These are phyloP conservation scores for Globisporangium nagaii DNA, from an alignment of 352 stramenopile genomes.

Conservation along the genomic window DNA sequence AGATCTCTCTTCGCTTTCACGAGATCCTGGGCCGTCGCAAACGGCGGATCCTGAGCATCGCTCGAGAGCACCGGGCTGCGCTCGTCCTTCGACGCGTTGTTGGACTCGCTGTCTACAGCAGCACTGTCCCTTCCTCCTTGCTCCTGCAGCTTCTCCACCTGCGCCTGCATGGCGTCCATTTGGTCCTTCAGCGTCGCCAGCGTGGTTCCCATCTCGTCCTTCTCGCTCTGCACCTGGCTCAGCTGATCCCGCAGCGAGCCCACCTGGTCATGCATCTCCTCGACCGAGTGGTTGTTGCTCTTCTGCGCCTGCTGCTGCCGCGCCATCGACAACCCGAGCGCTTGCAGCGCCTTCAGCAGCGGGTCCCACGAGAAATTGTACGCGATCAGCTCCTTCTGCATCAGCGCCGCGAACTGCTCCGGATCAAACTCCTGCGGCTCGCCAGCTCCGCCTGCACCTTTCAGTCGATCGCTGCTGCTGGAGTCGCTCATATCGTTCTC, in stretches of 20 bases:
- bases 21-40: conserved; percentile 45
- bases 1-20: conserved; percentile 36
- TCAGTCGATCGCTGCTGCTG: not conserved
- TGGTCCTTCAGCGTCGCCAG: conserved; percentile 45
- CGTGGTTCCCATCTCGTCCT: conserved; percentile 39
- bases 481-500: conserved; percentile 12
- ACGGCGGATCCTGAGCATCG: conserved; percentile 15
- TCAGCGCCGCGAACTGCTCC: conserved; percentile 46
- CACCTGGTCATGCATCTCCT: conserved; percentile 52
- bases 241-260: conserved; percentile 35
- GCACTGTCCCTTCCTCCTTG: conserved; percentile 16
- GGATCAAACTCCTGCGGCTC: conserved; percentile 27
- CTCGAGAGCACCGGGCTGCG: not conserved
- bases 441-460: conserved; percentile 2
- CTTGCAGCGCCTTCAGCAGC: conserved; percentile 55
- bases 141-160: conserved; percentile 30
- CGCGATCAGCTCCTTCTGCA: conserved; percentile 63
- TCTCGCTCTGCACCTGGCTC: conserved; percentile 38
- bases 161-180: conserved; percentile 36
- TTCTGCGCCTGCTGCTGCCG: conserved; percentile 45
- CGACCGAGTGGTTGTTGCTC: conserved; percentile 38
- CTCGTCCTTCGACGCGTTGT: not conserved
- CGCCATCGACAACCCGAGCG: conserved; percentile 44
- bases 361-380: conserved; percentile 75
- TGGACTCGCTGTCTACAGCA: conserved; percentile 4